A percentile compares a stretch with the other conserved stretches of the same genome.
phyloP scores from a whole-genome alignment of 257 asterid genomes.

The Capsicum rhomboideum region DNA sequence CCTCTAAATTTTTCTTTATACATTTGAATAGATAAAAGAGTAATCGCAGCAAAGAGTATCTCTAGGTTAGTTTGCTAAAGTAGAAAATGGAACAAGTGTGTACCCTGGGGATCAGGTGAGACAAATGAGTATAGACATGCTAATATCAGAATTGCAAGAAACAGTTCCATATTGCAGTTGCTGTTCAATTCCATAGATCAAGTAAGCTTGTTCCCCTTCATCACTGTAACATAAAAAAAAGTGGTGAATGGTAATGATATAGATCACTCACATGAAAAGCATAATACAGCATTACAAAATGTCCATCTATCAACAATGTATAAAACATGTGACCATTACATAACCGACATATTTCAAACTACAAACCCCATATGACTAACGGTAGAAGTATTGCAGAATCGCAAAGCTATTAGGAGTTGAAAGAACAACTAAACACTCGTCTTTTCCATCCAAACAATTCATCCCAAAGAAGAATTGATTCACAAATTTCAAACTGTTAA shows the following conservation, averaged over 20 bases:
- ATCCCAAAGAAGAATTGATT: background rate
- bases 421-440: background rate
- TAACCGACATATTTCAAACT: background rate
- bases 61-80: background rate
- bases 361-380: background rate
- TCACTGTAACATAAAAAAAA: background rate
- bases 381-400: background rate
- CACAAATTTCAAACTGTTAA: background rate
- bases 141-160: conserved; percentile 12
- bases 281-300: background rate
- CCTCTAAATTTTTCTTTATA: background rate
- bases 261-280: background rate
- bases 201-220: conserved; percentile 4
- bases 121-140: conserved; percentile 15
- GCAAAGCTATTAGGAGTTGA: background rate
- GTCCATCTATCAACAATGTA: background rate
- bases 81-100: background rate
- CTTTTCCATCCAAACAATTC: background rate
- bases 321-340: background rate
- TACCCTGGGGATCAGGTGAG: conserved; percentile 36
- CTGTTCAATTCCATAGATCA: background rate
- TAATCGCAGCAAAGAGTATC: background rate
- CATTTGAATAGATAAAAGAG: background rate
- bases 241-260: background rate
- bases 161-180: conserved; percentile 15